Conservation (phyloP, 1,284 basidiomycete species). For the Irpex sp. region DNA sequence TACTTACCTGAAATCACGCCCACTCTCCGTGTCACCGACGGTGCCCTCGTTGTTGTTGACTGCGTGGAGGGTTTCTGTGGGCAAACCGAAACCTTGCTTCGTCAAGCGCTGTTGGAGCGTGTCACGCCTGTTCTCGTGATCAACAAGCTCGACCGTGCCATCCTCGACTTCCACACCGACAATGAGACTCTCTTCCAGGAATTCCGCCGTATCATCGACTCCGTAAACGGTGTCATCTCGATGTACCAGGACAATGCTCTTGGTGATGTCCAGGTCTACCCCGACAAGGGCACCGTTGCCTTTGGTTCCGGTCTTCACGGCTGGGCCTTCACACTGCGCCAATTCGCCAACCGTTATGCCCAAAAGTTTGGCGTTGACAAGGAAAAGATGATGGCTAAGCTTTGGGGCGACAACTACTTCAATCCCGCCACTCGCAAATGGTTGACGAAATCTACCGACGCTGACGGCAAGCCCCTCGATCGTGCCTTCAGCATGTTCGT, state of each 20-base stretch:
- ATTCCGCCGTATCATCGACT: constrained; percentile 97
- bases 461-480: constrained; percentile 87
- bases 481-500: constrained; percentile 96
- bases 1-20: constrained; percentile 99
- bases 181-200: constrained; percentile 99
- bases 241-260: constrained; percentile 95
- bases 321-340: constrained; percentile 99
- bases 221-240: constrained; percentile 98
- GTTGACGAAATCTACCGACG: constrained; percentile 77
- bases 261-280: constrained; percentile 99
- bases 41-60: constrained; percentile 98
- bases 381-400: constrained; percentile 96
- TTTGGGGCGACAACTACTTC: constrained; percentile 99
- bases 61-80: constrained; percentile 99
- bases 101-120: constrained; percentile 96
- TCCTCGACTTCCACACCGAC: constrained; percentile 96
- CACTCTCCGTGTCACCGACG: constrained; percentile 99
- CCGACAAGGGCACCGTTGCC: constrained; percentile 97
- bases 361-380: constrained; percentile 99
- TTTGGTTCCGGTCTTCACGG: constrained; percentile 99
- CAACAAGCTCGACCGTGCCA: constrained; percentile 99
- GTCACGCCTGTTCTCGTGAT: constrained; percentile 99
- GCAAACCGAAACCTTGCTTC: constrained; percentile 98
- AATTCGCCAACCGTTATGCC: constrained; percentile 93
- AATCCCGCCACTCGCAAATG: constrained; percentile 98